phyloP scores from a whole-genome alignment of 2,329 filamentous ascomycete species.

The Escovopsis sp. region DNA sequence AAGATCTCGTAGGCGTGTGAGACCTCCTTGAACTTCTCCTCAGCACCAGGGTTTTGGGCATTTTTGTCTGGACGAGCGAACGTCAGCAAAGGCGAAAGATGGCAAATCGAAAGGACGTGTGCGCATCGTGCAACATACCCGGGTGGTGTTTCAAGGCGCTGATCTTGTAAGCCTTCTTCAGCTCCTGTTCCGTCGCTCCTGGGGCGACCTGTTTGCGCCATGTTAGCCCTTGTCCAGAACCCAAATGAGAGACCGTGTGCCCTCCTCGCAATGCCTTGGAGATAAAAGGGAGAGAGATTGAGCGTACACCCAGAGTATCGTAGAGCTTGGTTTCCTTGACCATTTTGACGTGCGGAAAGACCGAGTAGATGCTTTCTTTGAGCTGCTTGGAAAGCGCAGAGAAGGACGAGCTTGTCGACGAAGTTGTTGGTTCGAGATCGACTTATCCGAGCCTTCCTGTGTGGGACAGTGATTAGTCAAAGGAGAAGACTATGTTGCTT shows the following conservation, averaged over 20 bases:
- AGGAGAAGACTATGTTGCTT: not conserved
- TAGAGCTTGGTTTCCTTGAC: constrained; percentile 69
- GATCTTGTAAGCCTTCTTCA: constrained; percentile 84
- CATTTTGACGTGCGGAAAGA: constrained; percentile 37
- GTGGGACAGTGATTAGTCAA: constrained; percentile 4
- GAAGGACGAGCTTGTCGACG: constrained; percentile 2
- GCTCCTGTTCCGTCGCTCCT: constrained; percentile 65
- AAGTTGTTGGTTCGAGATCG: not conserved
- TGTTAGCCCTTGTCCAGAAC: constrained; percentile 7
- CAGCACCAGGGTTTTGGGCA: constrained; percentile 76
- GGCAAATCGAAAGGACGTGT: not conserved
- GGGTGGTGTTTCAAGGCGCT: constrained; percentile 74
- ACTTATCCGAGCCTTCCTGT: constrained; percentile 2
- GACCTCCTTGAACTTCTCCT: constrained; percentile 97
- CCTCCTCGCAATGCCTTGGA: not conserved
- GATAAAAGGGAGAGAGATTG: not conserved
- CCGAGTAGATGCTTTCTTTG: constrained; percentile 3
- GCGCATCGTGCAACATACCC: constrained; percentile 36
- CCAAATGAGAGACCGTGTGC: too few relatives aligned
- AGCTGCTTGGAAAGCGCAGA: constrained; percentile 2
- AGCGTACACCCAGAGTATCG: constrained; percentile 59
- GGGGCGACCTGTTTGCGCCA: constrained; percentile 47
- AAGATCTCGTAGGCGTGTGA: constrained; percentile 93
- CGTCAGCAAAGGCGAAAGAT: constrained; percentile 5
- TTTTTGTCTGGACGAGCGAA: constrained; percentile 63